These are phyloP conservation scores for Venturia pyrina DNA, from an alignment of 2,329 filamentous ascomycete genomes.

Conservation along the genomic window DNA sequence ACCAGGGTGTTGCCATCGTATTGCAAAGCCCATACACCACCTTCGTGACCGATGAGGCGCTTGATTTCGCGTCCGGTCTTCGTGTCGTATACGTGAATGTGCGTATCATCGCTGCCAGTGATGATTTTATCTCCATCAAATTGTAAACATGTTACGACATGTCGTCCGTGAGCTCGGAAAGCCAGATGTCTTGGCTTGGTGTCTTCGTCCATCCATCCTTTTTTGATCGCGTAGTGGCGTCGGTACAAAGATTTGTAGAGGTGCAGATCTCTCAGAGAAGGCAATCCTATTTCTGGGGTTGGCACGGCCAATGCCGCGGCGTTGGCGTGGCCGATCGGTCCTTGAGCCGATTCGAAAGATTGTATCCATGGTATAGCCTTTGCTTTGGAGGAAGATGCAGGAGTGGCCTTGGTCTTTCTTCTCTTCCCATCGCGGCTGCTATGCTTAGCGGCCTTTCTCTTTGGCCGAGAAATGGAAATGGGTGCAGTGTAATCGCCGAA, in stretches of 20 bases:
- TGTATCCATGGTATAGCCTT: conserved; percentile 36
- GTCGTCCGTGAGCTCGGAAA: conserved; percentile 89
- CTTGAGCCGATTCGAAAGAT: conserved; percentile 52
- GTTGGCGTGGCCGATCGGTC: conserved; percentile 76
- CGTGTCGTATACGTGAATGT: conserved; percentile 97
- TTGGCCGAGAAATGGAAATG: conserved; percentile 20
- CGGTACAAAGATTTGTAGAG: conserved; percentile 95
- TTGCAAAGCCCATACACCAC: conserved; percentile 93
- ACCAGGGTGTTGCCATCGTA: conserved; percentile 93
- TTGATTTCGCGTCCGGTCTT: conserved; percentile 80
- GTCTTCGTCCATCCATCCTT: conserved; percentile 79
- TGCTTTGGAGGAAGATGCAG: conserved; percentile 30
- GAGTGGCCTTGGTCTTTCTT: conserved; percentile 44
- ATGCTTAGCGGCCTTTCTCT: conserved; percentile 25
- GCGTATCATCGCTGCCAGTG: conserved; percentile 92
- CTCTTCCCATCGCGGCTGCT: conserved; percentile 20
- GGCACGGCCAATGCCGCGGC: conserved; percentile 76
- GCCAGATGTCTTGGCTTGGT: conserved; percentile 84
- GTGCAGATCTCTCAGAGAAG: conserved; percentile 72
- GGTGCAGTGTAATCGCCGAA: conserved; percentile 2
- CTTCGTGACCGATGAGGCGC: conserved; percentile 85
- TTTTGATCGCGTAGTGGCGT: conserved; percentile 79
- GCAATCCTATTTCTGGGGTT: conserved; percentile 68
- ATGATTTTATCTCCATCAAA: conserved; percentile 98
- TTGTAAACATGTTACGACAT: conserved; percentile 95